A percentile compares a stretch with the other conserved stretches of the same genome.
phyloP scores from a whole-genome alignment of 352 stramenopile species.

The Phytophthora litchii region DNA sequence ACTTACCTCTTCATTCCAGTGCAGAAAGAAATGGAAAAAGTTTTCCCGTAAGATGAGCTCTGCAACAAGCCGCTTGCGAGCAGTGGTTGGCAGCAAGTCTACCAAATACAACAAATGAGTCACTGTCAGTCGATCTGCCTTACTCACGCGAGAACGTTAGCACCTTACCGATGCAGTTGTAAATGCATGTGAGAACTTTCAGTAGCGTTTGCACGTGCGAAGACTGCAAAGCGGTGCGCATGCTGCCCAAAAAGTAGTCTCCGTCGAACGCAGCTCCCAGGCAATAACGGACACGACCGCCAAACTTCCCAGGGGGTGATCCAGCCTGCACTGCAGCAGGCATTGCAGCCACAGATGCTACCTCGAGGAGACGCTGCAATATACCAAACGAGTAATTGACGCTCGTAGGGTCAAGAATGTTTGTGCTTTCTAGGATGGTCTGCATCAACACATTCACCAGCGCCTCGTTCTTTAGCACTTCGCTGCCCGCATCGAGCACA shows the following conservation, averaged over 20 bases:
- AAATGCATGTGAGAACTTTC: slow-evolving; percentile 87
- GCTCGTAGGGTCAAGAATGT: slow-evolving; percentile 79
- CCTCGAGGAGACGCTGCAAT: slow-evolving; percentile 75
- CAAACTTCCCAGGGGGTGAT: slow-evolving; percentile 22
- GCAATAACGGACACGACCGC: slow-evolving; percentile 44
- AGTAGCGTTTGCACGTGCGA: slow-evolving; percentile 85
- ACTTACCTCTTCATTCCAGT: slow-evolving; percentile 89
- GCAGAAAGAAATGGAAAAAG: slow-evolving; percentile 86
- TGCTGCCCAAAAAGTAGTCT: slow-evolving; percentile 69
- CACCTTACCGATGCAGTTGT: slow-evolving; percentile 76
- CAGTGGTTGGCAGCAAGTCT: slow-evolving; percentile 73
- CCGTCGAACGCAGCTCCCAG: slow-evolving; percentile 63
- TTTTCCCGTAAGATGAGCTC: slow-evolving; percentile 85
- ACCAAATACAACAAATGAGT: slow-evolving; percentile 2
- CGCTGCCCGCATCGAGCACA: slow-evolving; percentile 56
- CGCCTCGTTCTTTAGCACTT: slow-evolving; percentile 72
- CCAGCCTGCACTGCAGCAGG: slow-evolving; percentile 25
- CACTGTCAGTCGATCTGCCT: neutral
- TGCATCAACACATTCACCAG: slow-evolving; percentile 82
- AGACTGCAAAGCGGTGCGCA: slow-evolving; percentile 76
- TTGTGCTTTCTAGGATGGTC: slow-evolving; percentile 82
- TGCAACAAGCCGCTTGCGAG: slow-evolving; percentile 67
- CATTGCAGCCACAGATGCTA: slow-evolving; percentile 50
- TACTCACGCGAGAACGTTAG: neutral
- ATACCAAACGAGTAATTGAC: slow-evolving; percentile 88